Base-by-base conservation (phyloP, 176 grass and related monocot species). In the Tillandsia leiboldiana region DNA sequence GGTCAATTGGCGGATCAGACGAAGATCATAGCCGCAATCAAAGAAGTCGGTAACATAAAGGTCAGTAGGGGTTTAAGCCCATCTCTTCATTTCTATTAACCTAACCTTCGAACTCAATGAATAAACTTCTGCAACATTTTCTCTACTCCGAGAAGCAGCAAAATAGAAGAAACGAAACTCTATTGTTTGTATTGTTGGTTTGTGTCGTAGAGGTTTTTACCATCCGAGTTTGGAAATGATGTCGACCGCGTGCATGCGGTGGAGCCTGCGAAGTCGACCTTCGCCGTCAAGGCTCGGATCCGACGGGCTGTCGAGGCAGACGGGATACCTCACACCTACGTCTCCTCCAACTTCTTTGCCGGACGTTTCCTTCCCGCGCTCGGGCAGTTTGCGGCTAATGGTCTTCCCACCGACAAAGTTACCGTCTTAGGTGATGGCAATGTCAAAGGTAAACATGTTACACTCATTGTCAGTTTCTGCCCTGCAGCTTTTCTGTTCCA, bases 171-270 rank as follows among this genome's bases (percentile, higher is more conserved):
- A 42, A 42, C 33, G 6, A 42, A 42, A 42, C 3, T 6, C 29
- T 33, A 33, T 33, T 33, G 33, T 42, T 42, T 42, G 33, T 42
- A 7, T 42, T 42, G 33, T 42, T 42, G 33, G 33, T 42, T 42
- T 6, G 0, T 54, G 11, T 15, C 3, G 20, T 12, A 89, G 82
- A 88, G 86, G 28, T 88, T 84, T 53, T 12, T 88, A 7, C 74
- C 82, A 1, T 84, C 86, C 11, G 86, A 88, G 51, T 88, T 88
- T 33, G 74, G 86, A 13, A 68, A 59, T 0, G 70, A 88, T 14
- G 51, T 73, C 2, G 79, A 81, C 52, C 79, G 65, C 24, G 65
- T 70, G 15, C 53, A 81, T 70, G 71, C 52, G 11, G 70, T 83
- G 67, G 73, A 76, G 69, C 67, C 70, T 1, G 20, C 70, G 22